Conservation (phyloP, 371 early-diverging fungal genomes). For the Ordospora colligata region DNA sequence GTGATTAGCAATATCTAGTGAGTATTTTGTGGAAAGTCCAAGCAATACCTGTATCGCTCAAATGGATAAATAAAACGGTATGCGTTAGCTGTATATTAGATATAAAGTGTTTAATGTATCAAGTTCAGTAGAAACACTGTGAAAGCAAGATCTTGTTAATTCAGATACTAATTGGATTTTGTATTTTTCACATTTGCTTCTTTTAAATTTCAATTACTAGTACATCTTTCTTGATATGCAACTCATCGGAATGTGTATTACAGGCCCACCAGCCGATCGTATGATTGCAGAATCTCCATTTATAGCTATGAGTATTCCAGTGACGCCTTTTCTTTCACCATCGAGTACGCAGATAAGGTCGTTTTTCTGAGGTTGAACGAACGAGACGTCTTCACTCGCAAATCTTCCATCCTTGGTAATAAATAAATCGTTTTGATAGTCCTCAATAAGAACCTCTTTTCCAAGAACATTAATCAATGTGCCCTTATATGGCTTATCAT, state of each 20-base stretch:
- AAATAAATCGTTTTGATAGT: neutral
- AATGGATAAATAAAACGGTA: too few species aligned
- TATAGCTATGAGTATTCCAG: conserved; percentile 69
- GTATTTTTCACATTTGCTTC: neutral
- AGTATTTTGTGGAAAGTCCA: too few species aligned
- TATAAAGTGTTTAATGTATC: too few species aligned
- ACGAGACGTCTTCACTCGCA: conserved; percentile 61
- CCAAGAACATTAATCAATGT: conserved; percentile 3
- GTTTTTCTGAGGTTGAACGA: conserved; percentile 68
- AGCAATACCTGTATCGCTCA: too few species aligned
- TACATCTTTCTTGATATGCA: conserved; percentile 15
- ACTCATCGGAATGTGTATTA: conserved; percentile 22
- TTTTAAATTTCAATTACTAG: neutral
- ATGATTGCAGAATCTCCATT: conserved; percentile 73
- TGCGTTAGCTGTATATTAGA: too few species aligned
- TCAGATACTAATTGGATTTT: neutral
- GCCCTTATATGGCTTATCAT: conserved; percentile 14
- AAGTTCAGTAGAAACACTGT: too few species aligned
- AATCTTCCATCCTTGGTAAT: conserved; percentile 11
- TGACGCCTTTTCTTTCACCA: conserved; percentile 66
- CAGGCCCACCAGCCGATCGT: conserved; percentile 58
- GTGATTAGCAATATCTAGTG: too few species aligned
- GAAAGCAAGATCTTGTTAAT: neutral
- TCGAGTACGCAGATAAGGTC: conserved; percentile 68
- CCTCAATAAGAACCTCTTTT: neutral